Evolutionary conservation across 805 yeast species (phyloP).

Genomic region (Yarrowia sp.): DNA sequence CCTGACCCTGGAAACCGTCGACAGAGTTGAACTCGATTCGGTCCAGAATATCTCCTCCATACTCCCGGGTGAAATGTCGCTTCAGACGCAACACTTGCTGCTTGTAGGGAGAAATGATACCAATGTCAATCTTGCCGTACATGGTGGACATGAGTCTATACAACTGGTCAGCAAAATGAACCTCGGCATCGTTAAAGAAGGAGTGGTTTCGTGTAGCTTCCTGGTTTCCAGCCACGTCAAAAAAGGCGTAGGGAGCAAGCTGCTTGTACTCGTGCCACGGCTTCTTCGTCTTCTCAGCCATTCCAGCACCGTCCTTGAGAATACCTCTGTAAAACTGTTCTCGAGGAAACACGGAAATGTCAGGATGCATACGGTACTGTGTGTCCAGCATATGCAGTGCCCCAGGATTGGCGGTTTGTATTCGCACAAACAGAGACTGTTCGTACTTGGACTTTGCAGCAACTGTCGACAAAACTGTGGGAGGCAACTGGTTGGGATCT

Average conservation of each 20-base stretch:
- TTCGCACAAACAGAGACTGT: constrained; percentile 88
- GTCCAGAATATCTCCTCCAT: constrained; percentile 59
- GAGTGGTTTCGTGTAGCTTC: constrained; percentile 62
- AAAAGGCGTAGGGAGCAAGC: constrained; percentile 75
- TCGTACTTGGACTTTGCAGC: constrained; percentile 81
- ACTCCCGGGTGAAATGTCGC: constrained; percentile 52
- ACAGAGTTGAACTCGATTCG: constrained; percentile 88
- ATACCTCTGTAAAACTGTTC: constrained; percentile 70
- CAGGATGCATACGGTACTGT: constrained; percentile 98
- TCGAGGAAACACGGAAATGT: constrained; percentile 83
- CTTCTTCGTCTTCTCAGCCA: constrained; percentile 55
- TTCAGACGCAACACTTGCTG: constrained; percentile 70
- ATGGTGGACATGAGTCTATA: constrained; percentile 47
- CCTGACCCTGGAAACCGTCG: constrained; percentile 98
- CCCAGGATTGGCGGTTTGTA: constrained; percentile 64
- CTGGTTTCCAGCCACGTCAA: constrained; percentile 64
- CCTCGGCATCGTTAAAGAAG: constrained; percentile 66
- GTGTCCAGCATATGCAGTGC: constrained; percentile 74
- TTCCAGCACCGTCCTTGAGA: constrained; percentile 74
- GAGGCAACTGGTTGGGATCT: constrained; percentile 97
- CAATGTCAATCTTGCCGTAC: constrained; percentile 54
- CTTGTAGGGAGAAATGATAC: constrained; percentile 91
- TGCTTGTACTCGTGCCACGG: constrained; percentile 66
- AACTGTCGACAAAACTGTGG: constrained; percentile 86
- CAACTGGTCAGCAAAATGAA: constrained; percentile 66